Base-by-base conservation (phyloP, 129 eudicot species). In the Flaveria robusta region DNA sequence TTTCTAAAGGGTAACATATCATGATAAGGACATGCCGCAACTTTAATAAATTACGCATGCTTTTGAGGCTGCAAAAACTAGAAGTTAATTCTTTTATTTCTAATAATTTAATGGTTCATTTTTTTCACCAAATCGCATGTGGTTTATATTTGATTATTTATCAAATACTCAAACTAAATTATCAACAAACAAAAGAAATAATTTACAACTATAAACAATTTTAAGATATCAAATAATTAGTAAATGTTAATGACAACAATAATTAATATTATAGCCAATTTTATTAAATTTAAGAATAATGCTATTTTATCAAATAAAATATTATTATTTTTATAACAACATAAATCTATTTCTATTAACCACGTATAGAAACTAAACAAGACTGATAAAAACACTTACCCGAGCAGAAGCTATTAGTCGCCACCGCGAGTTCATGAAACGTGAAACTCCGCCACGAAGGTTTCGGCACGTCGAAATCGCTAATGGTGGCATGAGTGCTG, bases 381-480 rank as follows among this genome's bases (percentile, higher is more conserved):
- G 37, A 0, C 39, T 1, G 39, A 34, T 34, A 34, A 34, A 34
- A 34, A 5, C 7, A 29, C 75, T 59, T 77, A 94, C 98, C 97
- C 20, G 88, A 82, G 77, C 84, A 77, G 70, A 91, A 94, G 78
- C 82, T 72, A 71, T 87, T 79, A 20, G 98, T 94, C 20, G 98
- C 98, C 45, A 77, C 81, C 10, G 60, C 74, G 24, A 93, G 93
- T 81, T 93, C 91, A 6, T 85, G 68, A 29, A 64, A 85, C 20
- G 37, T 83, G 74, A 90, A 93, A 75, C 86, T 93, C 76, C 96
- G 79, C 98, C 97, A 93, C 7, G 97, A 88, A 12, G 96, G 98
- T 71, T 93, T 93, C 0, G 96, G 85, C 67, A 78, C 45, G 14
- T 81, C 70, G 11, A 74, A 70, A 37, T 79, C 88, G 62, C 81